Conservation (phyloP, 768 basidiomycete species). For the Auriscalpium microsporum region DNA sequence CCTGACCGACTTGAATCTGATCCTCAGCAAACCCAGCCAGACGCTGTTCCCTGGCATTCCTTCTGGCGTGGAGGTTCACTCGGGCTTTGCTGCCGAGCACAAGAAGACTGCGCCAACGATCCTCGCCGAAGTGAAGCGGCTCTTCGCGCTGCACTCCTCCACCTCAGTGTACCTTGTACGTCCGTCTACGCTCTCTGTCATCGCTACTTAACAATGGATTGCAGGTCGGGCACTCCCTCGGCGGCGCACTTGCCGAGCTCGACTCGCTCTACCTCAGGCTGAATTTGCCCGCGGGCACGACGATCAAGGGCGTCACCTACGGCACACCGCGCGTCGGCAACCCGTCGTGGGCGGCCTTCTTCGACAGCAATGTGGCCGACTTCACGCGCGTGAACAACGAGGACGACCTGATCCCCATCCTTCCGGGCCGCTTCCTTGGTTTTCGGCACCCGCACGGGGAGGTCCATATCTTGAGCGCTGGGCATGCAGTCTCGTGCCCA, state of each 20-base stretch:
- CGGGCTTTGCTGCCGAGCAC: slow-evolving; percentile 8
- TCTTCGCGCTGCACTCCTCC: slow-evolving; percentile 3
- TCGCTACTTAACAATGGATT: not conserved
- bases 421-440: slow-evolving; percentile 11
- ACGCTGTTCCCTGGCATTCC: slow-evolving; percentile 8
- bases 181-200: not conserved
- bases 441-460: slow-evolving; percentile 8
- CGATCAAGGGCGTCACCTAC: slow-evolving; percentile 12
- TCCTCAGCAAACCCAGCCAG: not conserved
- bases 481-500: slow-evolving; percentile 2
- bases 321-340: slow-evolving; percentile 14
- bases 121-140: slow-evolving; percentile 9
- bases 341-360: slow-evolving; percentile 3
- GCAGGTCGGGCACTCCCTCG: slow-evolving; percentile 12
- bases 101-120: slow-evolving; percentile 8
- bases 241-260: slow-evolving; percentile 13
- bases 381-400: slow-evolving; percentile 13
- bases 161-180: slow-evolving; percentile 8
- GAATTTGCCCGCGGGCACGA: slow-evolving; percentile 9
- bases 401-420: slow-evolving; percentile 8
- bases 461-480: slow-evolving; percentile 8
- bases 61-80: not conserved
- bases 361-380: slow-evolving; percentile 7
- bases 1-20: slow-evolving; percentile 4
- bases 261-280: slow-evolving; percentile 12